Base-by-base conservation (phyloP, 306 rosid genomes). In the Begonia masoniana region DNA sequence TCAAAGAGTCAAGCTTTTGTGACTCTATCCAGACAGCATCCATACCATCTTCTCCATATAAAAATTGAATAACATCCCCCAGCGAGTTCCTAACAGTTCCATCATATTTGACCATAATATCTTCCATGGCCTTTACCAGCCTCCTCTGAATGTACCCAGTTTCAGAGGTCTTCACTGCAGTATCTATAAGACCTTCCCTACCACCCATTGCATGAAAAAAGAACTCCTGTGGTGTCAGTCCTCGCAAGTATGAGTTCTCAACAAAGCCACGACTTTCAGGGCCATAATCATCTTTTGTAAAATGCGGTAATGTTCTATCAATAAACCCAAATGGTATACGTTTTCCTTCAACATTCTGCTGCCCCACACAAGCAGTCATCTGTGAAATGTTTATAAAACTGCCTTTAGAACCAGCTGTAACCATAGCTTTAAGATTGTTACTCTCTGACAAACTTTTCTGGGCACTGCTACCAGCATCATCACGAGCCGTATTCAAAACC, bases 361-460 rank as follows among this genome's bases (percentile, higher is more conserved):
- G 99, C 46, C 96, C 99, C 77, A 92, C 99, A 79, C 99, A 92
- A 74, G 99, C 99, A 74, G 99, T 92, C 99, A 92, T 92, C 78
- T 92, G 99, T 55, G 99, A 92, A 58, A 92, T 92, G 67, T 92
- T 92, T 62, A 92, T 92, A 59, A 92, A 92, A 86, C 99, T 92
- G 59, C 99, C 99, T 65, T 92, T 92, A n/a, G 99, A 92, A 55
- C 99, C 99, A 23, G 99, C 99, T n/a, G 96, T 92, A 57, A 92
- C 99, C 99, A 92, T 92, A 2, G 99, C 99, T 68, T 92, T 92
- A 48, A 92, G 84, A 76, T 92, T 92, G 79, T 92, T 92, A 61
- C 84, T 92, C 80, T 92, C 99, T 14, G 78, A 70, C 61, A 92
- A 83, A 81, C 99, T 92, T 71, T 81, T 86, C 48, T 92, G 96